Base-by-base conservation (phyloP, 2,329 filamentous ascomycete species). In the Pseudogymnoascus sp. region DNA sequence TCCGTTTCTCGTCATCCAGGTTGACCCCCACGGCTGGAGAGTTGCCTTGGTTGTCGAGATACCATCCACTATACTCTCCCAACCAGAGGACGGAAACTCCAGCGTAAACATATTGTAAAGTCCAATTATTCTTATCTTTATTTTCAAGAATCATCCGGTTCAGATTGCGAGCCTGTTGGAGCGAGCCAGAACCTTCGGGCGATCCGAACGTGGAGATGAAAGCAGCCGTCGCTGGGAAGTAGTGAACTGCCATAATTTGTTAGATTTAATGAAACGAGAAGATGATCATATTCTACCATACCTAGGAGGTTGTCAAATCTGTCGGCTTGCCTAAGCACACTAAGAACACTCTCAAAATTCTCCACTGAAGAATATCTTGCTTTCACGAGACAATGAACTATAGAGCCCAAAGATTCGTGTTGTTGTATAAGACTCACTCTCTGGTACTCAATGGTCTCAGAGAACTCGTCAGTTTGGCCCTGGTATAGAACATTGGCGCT, bases 21-120 rank as follows among this genome's bases (percentile, higher is more conserved):
- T 92, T 85, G 63, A 88, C 82, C 59, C 82, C 83, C 47, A 81
- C 80, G 29, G 86, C 79, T 26, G 80, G 79, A 60, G 83, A 81
- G 66, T 83, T 80, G 36, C 84, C 81, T 18, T 84, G 66, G 57
- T 88, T 84, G 69, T 96, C 91, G 64, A 90, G 81, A 73, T 93
- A 96, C 80, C 91, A 90, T 2, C 91, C 91, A 68, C 90, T 95
- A 76, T 97, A 97, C 71, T 97, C 92, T 34, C 91, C 88, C 57
- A 97, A 82, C 95, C 95, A 99, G 83, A 90, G 92, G 4, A 88
- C 85, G 63, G 85, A 83, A 11, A 93, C 83, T 3, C 91, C 88
- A 54, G 93, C 90, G 69, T 93, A 88, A 11, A 97, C 82, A 69
- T 87, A 88, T 14, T 87, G 80, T 40, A 96, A 74, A 21, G 83